These are phyloP conservation scores for Populus trichocarpa DNA, from an alignment of 441 rosid genomes.

Conservation along the genomic window DNA sequence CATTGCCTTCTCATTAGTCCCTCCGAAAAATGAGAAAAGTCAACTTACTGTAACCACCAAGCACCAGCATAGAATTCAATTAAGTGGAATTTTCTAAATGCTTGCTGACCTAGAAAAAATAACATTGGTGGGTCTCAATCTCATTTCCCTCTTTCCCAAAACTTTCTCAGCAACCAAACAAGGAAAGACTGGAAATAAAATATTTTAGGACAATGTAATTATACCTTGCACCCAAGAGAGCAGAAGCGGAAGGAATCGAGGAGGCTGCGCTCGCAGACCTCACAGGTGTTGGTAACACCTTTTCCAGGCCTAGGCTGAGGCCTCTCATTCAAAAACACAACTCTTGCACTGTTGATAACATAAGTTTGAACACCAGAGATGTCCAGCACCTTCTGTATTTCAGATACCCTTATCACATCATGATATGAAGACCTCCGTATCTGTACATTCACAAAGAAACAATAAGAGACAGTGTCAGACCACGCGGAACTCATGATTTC, in stretches of 20 bases:
- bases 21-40: constrained; percentile 2
- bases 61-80: not conserved
- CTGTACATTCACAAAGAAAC: constrained; percentile 34
- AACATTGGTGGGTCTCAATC: not conserved
- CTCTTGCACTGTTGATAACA: constrained; percentile 94
- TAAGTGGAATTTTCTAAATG: not conserved
- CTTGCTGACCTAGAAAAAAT: constrained; percentile 13
- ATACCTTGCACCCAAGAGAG: constrained; percentile 98
- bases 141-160: not conserved
- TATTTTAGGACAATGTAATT: not conserved
- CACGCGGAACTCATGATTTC: not conserved
- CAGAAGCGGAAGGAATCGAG: constrained; percentile 91
- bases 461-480: not conserved
- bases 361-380: constrained; percentile 84
- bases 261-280: constrained; percentile 92
- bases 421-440: constrained; percentile 97
- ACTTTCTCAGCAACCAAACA: constrained; percentile 23
- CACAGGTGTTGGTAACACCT: constrained; percentile 92
- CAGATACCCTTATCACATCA: constrained; percentile 92
- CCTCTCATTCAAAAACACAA: constrained; percentile 89
- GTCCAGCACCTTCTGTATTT: constrained; percentile 81
- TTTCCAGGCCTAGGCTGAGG: constrained; percentile 97
- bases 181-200: not conserved
- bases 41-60: constrained; percentile 13
- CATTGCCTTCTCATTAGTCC: not conserved